Percentiles rank a stretch among this genome's conserved stretches.
Conservation (phyloP, 176 grass and related monocot genomes). For the Oryza nivara region DNA sequence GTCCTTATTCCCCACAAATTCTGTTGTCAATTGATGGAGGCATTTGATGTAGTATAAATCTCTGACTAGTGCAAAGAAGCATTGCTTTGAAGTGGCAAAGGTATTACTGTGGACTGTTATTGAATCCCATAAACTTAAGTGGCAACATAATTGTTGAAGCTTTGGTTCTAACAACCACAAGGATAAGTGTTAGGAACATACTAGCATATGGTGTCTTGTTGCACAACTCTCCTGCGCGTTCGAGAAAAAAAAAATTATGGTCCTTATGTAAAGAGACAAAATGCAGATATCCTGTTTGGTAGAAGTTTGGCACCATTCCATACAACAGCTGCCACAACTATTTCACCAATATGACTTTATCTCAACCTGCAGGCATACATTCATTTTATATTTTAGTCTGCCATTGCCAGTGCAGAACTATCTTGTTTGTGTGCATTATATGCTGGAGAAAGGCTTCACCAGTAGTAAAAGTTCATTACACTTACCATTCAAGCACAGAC, state of each 20-base stretch:
- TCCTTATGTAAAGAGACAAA: neutral
- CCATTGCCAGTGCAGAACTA: neutral
- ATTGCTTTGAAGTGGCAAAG: neutral
- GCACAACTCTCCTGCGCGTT: neutral
- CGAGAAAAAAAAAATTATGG: neutral
- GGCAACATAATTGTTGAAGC: neutral
- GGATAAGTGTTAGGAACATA: neutral
- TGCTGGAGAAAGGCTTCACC: neutral
- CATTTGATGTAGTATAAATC: neutral
- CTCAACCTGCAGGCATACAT: neutral
- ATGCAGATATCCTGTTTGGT: neutral
- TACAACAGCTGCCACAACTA: neutral
- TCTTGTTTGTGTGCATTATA: constrained; percentile 5
- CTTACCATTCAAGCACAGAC: neutral
- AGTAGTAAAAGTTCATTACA: neutral
- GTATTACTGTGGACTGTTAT: no score
- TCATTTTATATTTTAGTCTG: neutral
- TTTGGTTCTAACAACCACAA: neutral
- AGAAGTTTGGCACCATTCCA: neutral
- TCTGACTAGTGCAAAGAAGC: neutral
- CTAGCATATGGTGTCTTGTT: neutral
- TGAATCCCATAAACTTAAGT: neutral
- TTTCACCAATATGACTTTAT: neutral
- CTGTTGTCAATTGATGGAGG: no score
- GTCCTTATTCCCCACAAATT: neutral